Conservation (phyloP, 371 early-diverging fungal species). For the Apophysomyces trapeziformis region DNA sequence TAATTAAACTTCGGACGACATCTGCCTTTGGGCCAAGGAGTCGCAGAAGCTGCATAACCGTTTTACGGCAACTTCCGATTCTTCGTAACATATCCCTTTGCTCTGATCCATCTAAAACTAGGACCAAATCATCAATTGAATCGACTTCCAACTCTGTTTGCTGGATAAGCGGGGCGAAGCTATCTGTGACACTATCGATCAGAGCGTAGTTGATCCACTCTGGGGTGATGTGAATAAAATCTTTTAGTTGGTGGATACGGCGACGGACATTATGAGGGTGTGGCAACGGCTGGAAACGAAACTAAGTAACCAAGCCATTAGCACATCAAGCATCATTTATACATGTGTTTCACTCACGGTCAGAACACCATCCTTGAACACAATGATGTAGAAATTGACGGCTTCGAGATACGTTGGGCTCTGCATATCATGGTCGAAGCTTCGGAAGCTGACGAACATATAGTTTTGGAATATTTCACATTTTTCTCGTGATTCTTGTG, state of each 20-base stretch:
- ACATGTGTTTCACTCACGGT: constrained; percentile 43
- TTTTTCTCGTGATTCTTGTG: constrained; percentile 91
- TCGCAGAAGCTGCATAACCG: constrained; percentile 79
- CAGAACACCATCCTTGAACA: constrained; percentile 68
- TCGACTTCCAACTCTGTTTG: constrained; percentile 88
- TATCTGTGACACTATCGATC: constrained; percentile 87
- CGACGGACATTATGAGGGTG: constrained; percentile 68
- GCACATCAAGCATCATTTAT: neutral
- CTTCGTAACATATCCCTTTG: constrained; percentile 88
- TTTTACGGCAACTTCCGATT: constrained; percentile 84
- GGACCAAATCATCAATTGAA: constrained; percentile 89
- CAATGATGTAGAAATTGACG: constrained; percentile 84
- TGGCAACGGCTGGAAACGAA: constrained; percentile 63
- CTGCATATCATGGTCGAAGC: constrained; percentile 73
- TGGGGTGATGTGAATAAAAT: constrained; percentile 65
- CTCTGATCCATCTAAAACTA: constrained; percentile 71
- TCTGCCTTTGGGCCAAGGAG: constrained; percentile 83
- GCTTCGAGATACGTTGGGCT: constrained; percentile 78
- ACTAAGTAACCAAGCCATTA: constrained; percentile 33
- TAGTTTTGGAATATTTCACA: constrained; percentile 92
- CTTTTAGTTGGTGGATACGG: constrained; percentile 66
- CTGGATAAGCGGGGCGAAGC: constrained; percentile 80
- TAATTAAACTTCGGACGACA: constrained; percentile 74
- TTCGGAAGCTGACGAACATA: constrained; percentile 89
- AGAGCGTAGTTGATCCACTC: constrained; percentile 94